These are phyloP conservation scores for Tephrocybe sp. DNA, from an alignment of 768 basidiomycete genomes.

Conservation along the genomic window DNA sequence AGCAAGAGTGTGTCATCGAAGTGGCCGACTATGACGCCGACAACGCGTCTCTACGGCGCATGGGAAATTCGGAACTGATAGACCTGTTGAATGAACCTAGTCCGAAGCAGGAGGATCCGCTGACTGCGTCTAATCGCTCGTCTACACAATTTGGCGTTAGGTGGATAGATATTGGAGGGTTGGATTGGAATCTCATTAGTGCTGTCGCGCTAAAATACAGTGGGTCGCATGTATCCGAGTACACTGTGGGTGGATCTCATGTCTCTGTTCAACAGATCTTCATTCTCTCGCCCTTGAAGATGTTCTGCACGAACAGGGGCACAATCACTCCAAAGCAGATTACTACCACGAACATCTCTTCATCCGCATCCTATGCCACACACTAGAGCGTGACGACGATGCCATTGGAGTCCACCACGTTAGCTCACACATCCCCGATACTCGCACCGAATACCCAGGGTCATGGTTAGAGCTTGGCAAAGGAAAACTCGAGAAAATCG, in stretches of 20 bases:
- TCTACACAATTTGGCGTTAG: constrained; percentile 37
- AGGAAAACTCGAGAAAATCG: not conserved
- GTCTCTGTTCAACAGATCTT: constrained; percentile 39
- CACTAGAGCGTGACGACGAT: constrained; percentile 25
- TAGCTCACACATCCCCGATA: not conserved
- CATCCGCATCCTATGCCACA: constrained; percentile 56
- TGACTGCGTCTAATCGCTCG: constrained; percentile 1
- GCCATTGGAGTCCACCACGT: constrained; percentile 9
- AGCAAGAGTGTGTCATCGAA: constrained; percentile 59
- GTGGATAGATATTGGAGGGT: constrained; percentile 67
- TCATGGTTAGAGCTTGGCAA: not conserved
- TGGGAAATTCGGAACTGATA: constrained; percentile 54
- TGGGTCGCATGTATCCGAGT: constrained; percentile 26
- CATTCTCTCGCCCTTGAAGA: constrained; percentile 70
- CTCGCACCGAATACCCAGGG: not conserved
- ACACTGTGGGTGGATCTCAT: constrained; percentile 10
- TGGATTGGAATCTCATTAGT: constrained; percentile 66
- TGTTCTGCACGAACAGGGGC: constrained; percentile 52
- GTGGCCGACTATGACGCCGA: constrained; percentile 58
- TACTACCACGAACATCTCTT: constrained; percentile 61
- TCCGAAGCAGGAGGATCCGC: constrained; percentile 16
- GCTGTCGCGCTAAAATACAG: constrained; percentile 58
- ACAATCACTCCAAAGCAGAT: constrained; percentile 48
- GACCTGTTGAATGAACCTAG: constrained; percentile 35
- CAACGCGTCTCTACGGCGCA: constrained; percentile 39